phyloP scores from a whole-genome alignment of 2,329 filamentous ascomycete species.

The Penicillium occitanis region DNA sequence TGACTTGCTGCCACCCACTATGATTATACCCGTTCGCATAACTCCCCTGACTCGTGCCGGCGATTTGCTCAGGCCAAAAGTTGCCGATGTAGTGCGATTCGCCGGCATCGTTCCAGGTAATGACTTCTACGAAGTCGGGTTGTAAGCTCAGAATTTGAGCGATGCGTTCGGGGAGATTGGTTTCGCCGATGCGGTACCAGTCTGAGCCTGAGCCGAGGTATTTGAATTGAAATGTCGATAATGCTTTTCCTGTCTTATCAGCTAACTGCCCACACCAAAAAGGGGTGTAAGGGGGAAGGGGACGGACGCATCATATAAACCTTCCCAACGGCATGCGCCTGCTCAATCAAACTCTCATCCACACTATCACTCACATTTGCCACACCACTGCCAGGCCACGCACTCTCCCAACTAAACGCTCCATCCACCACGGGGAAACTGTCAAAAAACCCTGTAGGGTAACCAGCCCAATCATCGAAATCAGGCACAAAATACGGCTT shows the following conservation, averaged over 20 bases:
- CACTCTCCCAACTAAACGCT: conserved; percentile 18
- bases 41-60: not conserved
- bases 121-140: conserved; percentile 17
- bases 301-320: conserved; percentile 20
- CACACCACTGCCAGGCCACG: conserved; percentile 5
- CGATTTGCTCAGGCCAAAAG: conserved; percentile 19
- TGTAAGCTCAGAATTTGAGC: conserved; percentile 13
- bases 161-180: conserved; percentile 16
- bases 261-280: not conserved
- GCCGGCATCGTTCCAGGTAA: conserved; percentile 21
- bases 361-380: conserved; percentile 15
- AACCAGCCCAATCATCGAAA: conserved; percentile 14
- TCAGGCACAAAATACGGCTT: conserved; percentile 16
- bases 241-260: not conserved
- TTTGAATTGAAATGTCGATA: conserved; percentile 21
- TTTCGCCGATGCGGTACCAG: conserved; percentile 19
- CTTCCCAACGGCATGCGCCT: conserved; percentile 15
- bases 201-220: conserved; percentile 6
- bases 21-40: conserved; percentile 19
- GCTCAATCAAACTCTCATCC: conserved; percentile 5
- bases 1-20: conserved; percentile 17
- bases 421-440: conserved; percentile 12
- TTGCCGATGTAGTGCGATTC: conserved; percentile 19
- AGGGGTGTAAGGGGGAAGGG: not conserved
- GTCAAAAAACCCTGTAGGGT: conserved; percentile 15